These are phyloP conservation scores for Daedaleopsis nitida DNA, from an alignment of 768 basidiomycete species.

Conservation along the genomic window DNA sequence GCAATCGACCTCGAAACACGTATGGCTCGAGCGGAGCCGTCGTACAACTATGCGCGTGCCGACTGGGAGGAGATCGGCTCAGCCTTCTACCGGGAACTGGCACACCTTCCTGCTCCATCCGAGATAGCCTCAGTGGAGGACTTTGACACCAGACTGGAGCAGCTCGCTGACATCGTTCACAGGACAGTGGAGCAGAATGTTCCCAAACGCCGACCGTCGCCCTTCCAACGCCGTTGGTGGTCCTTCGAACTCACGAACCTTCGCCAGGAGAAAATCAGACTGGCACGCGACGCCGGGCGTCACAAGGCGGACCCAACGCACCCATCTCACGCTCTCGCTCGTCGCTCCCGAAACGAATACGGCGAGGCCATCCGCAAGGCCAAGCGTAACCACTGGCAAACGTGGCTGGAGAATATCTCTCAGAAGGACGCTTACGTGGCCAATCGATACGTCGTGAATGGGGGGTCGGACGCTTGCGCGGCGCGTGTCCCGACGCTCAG, in stretches of 20 bases:
- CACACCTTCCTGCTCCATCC: neutral
- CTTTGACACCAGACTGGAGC: slow-evolving; percentile 7
- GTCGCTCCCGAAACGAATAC: slow-evolving; percentile 18
- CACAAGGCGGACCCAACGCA: slow-evolving; percentile 12
- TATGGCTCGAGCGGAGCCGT: neutral
- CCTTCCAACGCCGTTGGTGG: slow-evolving; percentile 38
- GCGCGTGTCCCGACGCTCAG: slow-evolving; percentile 24
- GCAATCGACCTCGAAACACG: slow-evolving; percentile 26
- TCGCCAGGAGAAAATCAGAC: slow-evolving; percentile 18
- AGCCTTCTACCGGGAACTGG: slow-evolving; percentile 11
- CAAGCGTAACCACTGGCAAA: slow-evolving; percentile 28
- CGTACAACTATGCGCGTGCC: slow-evolving; percentile 29
- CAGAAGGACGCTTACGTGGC: neutral
- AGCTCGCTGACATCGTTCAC: slow-evolving; percentile 22
- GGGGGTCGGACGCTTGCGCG: slow-evolving; percentile 14
- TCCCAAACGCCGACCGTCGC: slow-evolving; percentile 20
- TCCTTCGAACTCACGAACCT: slow-evolving; percentile 28
- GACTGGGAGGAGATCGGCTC: slow-evolving; percentile 36
- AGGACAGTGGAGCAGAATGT: slow-evolving; percentile 22
- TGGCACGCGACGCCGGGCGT: slow-evolving; percentile 10
- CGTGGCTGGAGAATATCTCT: slow-evolving; percentile 24
- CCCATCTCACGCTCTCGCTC: slow-evolving; percentile 15
- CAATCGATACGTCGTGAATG: slow-evolving; percentile 4
- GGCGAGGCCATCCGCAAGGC: slow-evolving; percentile 12
- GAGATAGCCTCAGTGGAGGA: slow-evolving; percentile 1